Evolutionary conservation across 2,329 filamentous ascomycete species (phyloP), one percentile per base, ranked within the genome.

Genomic region (Beauveria sp.): DNA sequence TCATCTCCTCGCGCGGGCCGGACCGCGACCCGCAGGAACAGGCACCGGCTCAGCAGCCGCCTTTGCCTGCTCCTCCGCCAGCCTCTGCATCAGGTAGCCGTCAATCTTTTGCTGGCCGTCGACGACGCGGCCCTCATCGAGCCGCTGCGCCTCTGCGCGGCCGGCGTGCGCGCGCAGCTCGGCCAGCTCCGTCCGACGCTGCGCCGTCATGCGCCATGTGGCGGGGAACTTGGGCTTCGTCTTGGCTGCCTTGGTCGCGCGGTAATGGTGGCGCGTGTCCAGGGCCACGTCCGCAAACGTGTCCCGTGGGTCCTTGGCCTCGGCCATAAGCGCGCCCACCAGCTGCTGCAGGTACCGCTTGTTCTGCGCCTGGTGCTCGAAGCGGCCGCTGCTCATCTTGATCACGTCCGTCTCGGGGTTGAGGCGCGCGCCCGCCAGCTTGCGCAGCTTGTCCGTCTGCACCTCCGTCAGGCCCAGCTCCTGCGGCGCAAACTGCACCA

Each of bases 361-460:
- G 79, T 99, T 99, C 78, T 98, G 93, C 20, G 93, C 91, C 71
- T 91, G 89, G 60, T 93, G 90, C 71, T 91, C 86, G 73, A 89
- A 96, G 71, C 87, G 86, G 75, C 98, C 95, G 77, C 89, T 90
- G 71, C 89, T 92, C 83, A 99, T 96, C 76, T 90, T 92, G 68
- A 97, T 80, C 63, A 91, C 78, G 68, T 92, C 86, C 60, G 81
- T 91, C 67, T 87, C 82, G 0, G 93, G 93, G 78, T 98, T 95
- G 81, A 92, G 98, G 66, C 95, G 88, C 18, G 86, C 74, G 1
- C 95, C 96, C 22, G 84, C 86, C 50, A 99, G 82, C 78, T 98
- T 98, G 74, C 89, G 88, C 64, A 99, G 81, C 75, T 97, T 99
- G 70, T 82, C 73, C 65, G 83, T 81, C 75, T 97, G 90, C 43